Conservation (phyloP, 2,329 filamentous ascomycete genomes). For the Magnaporthales sp. region DNA sequence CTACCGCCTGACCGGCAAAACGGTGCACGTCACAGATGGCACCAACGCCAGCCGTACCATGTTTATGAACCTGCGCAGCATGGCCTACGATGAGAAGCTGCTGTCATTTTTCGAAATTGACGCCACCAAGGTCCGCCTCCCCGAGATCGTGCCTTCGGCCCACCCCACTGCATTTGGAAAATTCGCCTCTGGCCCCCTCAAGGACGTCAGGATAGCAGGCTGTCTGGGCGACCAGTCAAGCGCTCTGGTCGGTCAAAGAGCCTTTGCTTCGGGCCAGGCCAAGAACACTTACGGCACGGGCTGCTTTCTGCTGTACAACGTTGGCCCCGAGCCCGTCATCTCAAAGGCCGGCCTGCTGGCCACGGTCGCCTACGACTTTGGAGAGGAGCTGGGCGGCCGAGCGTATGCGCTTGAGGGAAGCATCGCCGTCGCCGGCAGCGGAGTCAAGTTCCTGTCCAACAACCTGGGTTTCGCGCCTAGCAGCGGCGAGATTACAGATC, state of each 20-base stretch:
- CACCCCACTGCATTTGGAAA: slow-evolving; percentile 64
- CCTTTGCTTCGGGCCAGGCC: slow-evolving; percentile 71
- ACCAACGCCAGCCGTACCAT: slow-evolving; percentile 87
- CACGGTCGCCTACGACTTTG: slow-evolving; percentile 83
- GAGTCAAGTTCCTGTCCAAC: slow-evolving; percentile 64
- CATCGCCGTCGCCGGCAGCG: slow-evolving; percentile 73
- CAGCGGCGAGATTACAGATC: slow-evolving; percentile 37
- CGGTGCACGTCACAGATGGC: slow-evolving; percentile 72
- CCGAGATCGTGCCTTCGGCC: slow-evolving; percentile 77
- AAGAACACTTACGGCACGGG: slow-evolving; percentile 92
- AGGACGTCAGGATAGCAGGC: slow-evolving; percentile 68
- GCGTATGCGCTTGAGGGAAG: slow-evolving; percentile 76
- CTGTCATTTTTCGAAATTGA: slow-evolving; percentile 72
- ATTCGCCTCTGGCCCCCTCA: slow-evolving; percentile 55
- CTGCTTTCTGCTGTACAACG: slow-evolving; percentile 84
- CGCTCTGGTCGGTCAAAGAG: slow-evolving; percentile 77
- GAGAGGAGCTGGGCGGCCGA: slow-evolving; percentile 28
- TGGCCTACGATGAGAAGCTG: slow-evolving; percentile 70
- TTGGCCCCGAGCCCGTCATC: slow-evolving; percentile 76
- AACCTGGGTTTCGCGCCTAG: slow-evolving; percentile 52
- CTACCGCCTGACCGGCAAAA: slow-evolving; percentile 67
- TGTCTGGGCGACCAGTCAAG: slow-evolving; percentile 83
- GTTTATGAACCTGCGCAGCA: slow-evolving; percentile 83
- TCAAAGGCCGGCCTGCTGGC: slow-evolving; percentile 74
- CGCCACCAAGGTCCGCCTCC: slow-evolving; percentile 59